These are phyloP conservation scores for Lodderomyces parapsilosis DNA, from an alignment of 1,139 yeast species.

Conservation along the genomic window DNA sequence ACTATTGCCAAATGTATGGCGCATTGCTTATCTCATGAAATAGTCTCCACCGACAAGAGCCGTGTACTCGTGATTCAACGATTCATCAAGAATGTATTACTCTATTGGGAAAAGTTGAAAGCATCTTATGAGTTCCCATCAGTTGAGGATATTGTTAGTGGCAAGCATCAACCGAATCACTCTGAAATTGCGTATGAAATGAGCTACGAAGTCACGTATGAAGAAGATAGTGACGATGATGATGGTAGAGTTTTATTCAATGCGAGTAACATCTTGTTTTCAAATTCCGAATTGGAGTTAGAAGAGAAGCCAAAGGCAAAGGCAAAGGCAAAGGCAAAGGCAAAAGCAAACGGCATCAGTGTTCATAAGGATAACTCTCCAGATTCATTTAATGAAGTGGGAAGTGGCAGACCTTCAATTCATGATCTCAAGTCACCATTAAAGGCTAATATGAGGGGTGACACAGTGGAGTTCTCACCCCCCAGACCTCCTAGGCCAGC, in stretches of 20 bases:
- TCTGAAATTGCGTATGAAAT: constrained; percentile 29
- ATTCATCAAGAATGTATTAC: constrained; percentile 48
- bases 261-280: constrained; percentile 18
- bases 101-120: constrained; percentile 36
- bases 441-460: neutral
- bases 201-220: constrained; percentile 30
- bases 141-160: constrained; percentile 24
- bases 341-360: no score
- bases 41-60: constrained; percentile 43
- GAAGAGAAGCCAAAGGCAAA: constrained; percentile 8
- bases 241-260: constrained; percentile 17
- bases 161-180: constrained; percentile 11
- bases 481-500: constrained; percentile 1
- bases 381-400: neutral
- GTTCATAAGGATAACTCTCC: neutral
- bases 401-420: neutral
- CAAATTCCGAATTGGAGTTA: constrained; percentile 11
- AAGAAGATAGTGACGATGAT: constrained; percentile 19
- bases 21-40: constrained; percentile 53
- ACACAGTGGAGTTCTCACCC: neutral
- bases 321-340: neutral
- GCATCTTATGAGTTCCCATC: constrained; percentile 15
- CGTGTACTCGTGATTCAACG: constrained; percentile 49
- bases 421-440: neutral
- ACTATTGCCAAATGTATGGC: constrained; percentile 50